These are phyloP conservation scores for Cucumis hystrix DNA, from an alignment of 306 rosid species.

Conservation along the genomic window DNA sequence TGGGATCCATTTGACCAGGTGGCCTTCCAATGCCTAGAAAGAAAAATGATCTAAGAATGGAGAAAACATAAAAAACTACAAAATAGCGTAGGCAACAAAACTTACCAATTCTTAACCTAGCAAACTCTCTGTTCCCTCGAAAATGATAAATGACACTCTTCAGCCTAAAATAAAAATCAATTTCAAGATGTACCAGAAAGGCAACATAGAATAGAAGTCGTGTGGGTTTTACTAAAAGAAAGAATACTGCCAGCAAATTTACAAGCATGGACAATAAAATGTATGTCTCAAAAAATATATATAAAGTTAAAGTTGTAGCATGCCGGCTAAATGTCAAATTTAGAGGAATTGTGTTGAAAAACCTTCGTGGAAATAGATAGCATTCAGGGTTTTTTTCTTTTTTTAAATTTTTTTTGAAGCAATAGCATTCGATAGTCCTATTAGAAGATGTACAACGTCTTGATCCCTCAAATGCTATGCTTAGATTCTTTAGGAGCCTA, in stretches of 20 bases:
- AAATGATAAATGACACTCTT: constrained; percentile 73
- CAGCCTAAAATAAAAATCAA: constrained; percentile 31
- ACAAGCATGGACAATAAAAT: background rate
- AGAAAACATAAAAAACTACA: background rate
- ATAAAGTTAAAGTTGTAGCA: background rate
- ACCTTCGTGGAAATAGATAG: background rate
- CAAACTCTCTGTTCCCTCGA: constrained; percentile 74
- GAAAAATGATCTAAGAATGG: background rate
- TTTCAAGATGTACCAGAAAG: background rate
- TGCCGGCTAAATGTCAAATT: background rate
- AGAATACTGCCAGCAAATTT: background rate
- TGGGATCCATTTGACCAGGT: constrained; percentile 99
- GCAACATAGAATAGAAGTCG: background rate
- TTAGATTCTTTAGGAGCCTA: background rate
- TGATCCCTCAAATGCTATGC: background rate
- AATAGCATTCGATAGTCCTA: background rate
- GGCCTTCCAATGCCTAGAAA: constrained; percentile 73
- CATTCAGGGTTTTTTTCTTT: background rate
- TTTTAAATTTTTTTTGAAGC: too few species aligned
- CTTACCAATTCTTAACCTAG: constrained; percentile 76
- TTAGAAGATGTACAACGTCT: background rate
- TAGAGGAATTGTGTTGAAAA: background rate
- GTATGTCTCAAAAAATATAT: background rate
- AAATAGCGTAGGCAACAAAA: constrained; percentile 4
- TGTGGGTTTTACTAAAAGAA: background rate